Evolutionary conservation across 129 eudicot genomes (phyloP).

Genomic region (Ambrosia trifida): DNA sequence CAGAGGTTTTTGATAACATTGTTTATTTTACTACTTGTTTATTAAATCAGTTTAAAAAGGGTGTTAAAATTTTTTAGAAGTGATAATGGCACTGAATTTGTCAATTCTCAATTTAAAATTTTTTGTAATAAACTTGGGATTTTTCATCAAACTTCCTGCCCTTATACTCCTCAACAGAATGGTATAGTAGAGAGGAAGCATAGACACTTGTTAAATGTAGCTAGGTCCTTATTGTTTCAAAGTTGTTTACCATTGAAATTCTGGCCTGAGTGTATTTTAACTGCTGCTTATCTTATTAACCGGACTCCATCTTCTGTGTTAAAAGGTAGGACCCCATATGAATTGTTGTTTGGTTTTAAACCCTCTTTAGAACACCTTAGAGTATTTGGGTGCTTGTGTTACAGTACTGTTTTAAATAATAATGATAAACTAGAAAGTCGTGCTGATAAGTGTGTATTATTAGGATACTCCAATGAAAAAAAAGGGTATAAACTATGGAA

Average conservation of each 20-base stretch:
- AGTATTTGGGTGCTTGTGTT: too few relatives aligned
- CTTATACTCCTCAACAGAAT: background rate
- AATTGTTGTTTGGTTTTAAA: too few relatives aligned
- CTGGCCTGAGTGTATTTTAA: too few relatives aligned
- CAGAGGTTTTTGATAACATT: background rate
- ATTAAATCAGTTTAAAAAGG: background rate
- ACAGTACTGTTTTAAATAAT: too few relatives aligned
- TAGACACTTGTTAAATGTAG: too few relatives aligned
- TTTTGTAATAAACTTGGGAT: background rate
- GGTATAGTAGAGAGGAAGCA: background rate
- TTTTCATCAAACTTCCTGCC: background rate
- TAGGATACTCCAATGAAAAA: background rate
- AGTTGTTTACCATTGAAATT: too few relatives aligned
- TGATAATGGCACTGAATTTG: background rate
- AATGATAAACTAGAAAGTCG: too few relatives aligned
- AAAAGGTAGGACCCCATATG: background rate
- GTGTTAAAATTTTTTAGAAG: background rate
- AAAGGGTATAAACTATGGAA: background rate
- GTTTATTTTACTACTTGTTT: background rate
- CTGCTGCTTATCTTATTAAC: background rate
- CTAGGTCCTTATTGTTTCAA: too few relatives aligned
- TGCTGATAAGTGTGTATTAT: too few relatives aligned
- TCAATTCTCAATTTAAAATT: background rate
- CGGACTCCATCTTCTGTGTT: background rate
- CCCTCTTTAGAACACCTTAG: too few relatives aligned